Conservation (phyloP, 2,329 filamentous ascomycete genomes). For the Chaetomium olivaceum region DNA sequence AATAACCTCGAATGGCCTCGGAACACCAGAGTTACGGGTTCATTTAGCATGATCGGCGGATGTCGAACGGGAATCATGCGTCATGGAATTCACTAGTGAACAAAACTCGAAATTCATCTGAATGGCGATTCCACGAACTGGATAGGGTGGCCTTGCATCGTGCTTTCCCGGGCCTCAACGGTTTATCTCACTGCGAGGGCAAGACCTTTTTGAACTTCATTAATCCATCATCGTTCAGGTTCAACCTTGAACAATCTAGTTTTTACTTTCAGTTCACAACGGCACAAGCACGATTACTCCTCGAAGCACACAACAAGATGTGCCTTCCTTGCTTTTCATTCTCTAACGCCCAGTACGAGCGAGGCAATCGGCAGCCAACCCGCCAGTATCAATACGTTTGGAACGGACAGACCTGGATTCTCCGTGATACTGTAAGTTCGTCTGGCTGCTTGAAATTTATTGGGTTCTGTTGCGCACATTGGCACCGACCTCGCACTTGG, state of each 20-base stretch:
- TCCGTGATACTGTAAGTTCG: slow-evolving; percentile 42
- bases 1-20: not conserved
- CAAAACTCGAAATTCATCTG: not conserved
- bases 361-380: slow-evolving; percentile 40
- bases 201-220: not conserved
- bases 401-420: slow-evolving; percentile 41
- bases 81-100: not conserved
- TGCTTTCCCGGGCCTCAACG: not conserved
- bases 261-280: not conserved
- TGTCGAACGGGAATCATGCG: not conserved
- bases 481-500: not conserved
- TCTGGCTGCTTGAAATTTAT: not conserved
- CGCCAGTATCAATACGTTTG: slow-evolving; percentile 44
- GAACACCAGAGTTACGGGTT: not conserved
- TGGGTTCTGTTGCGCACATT: not conserved
- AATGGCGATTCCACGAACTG: not conserved
- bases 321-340: slow-evolving; percentile 57
- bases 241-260: not conserved
- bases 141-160: not conserved
- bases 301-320: slow-evolving; percentile 40
- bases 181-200: not conserved
- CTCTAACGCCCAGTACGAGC: slow-evolving; percentile 50
- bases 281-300: not conserved
- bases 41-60: not conserved
- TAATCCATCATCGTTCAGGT: not conserved